A percentile compares a stretch with the other conserved stretches of the same genome.
Conservation (phyloP, 2,329 filamentous ascomycete species). For the Hymenoscyphus scutula region DNA sequence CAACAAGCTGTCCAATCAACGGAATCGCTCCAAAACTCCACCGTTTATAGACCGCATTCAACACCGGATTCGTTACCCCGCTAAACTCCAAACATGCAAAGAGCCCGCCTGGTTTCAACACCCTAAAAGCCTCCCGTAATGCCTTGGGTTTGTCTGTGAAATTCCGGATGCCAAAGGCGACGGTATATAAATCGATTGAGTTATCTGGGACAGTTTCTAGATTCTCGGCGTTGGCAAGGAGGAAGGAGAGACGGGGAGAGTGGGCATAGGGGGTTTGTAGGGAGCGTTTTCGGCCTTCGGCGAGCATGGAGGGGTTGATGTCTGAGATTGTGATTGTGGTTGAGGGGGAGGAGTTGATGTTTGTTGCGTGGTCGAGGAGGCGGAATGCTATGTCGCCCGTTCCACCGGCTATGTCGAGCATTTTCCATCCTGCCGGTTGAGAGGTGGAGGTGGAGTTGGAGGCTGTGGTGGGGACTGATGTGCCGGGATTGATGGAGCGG, state of each 20-base stretch:
- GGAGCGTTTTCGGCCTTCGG: slow-evolving; percentile 79
- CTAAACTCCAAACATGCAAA: slow-evolving; percentile 97
- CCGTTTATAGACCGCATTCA: slow-evolving; percentile 86
- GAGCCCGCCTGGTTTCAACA: slow-evolving; percentile 89
- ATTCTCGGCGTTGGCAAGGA: slow-evolving; percentile 86
- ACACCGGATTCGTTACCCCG: slow-evolving; percentile 68
- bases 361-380: slow-evolving; percentile 83
- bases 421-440: slow-evolving; percentile 58
- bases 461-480: slow-evolving; percentile 39
- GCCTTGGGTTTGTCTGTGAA: slow-evolving; percentile 90
- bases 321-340: slow-evolving; percentile 89
- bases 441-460: slow-evolving; percentile 41
- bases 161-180: slow-evolving; percentile 95
- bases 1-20: slow-evolving; percentile 90
- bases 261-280: slow-evolving; percentile 52
- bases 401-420: slow-evolving; percentile 94
- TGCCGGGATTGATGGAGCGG: slow-evolving; percentile 73
- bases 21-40: slow-evolving; percentile 97
- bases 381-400: slow-evolving; percentile 98
- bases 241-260: slow-evolving; percentile 64
- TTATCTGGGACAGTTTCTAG: slow-evolving; percentile 64
- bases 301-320: slow-evolving; percentile 94
- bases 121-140: slow-evolving; percentile 77
- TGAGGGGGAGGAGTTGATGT: slow-evolving; percentile 73
- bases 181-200: slow-evolving; percentile 92